phyloP scores from a whole-genome alignment of 139 green algal species.

The Chlorella sp. region DNA sequence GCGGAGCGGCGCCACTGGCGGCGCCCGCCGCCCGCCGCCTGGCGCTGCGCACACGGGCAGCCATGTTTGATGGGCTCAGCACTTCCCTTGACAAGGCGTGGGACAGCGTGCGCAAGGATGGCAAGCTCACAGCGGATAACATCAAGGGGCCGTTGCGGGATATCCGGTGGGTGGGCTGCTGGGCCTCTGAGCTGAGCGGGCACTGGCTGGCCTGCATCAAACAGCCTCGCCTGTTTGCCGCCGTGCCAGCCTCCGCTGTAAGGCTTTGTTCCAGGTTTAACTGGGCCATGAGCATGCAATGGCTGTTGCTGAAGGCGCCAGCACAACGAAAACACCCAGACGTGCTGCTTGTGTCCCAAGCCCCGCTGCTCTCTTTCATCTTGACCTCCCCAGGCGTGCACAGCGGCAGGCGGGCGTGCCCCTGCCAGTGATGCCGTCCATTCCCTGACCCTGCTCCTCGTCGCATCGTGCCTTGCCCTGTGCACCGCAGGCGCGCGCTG shows the following conservation, averaged over 20 bases:
- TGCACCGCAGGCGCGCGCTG: slow-evolving; percentile 74
- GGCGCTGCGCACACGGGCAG: slow-evolving; percentile 33
- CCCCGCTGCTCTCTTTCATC: too few species aligned
- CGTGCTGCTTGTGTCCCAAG: too few species aligned
- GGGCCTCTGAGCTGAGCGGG: not conserved
- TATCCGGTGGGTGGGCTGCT: slow-evolving; percentile 64
- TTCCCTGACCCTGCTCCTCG: not conserved
- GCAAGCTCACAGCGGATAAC: slow-evolving; percentile 93
- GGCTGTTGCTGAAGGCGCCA: too few species aligned
- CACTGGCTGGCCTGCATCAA: not conserved
- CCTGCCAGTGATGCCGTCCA: slow-evolving; percentile 88
- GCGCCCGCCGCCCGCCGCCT: not conserved
- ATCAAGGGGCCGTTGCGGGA: slow-evolving; percentile 94
- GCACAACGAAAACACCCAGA: too few species aligned
- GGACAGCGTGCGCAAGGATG: slow-evolving; percentile 81
- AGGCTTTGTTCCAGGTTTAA: too few species aligned
- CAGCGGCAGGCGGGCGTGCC: slow-evolving; percentile 97
- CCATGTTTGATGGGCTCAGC: slow-evolving; percentile 92
- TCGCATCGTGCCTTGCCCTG: not conserved
- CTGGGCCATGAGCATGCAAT: too few species aligned
- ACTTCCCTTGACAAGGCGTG: slow-evolving; percentile 80
- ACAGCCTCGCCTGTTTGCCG: not conserved
- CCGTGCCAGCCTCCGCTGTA: too few species aligned
- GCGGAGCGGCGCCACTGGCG: not conserved
- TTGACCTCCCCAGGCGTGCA: slow-evolving; percentile 58